phyloP scores from a whole-genome alignment of 1,284 basidiomycete genomes.

The Tausonia pullulans region DNA sequence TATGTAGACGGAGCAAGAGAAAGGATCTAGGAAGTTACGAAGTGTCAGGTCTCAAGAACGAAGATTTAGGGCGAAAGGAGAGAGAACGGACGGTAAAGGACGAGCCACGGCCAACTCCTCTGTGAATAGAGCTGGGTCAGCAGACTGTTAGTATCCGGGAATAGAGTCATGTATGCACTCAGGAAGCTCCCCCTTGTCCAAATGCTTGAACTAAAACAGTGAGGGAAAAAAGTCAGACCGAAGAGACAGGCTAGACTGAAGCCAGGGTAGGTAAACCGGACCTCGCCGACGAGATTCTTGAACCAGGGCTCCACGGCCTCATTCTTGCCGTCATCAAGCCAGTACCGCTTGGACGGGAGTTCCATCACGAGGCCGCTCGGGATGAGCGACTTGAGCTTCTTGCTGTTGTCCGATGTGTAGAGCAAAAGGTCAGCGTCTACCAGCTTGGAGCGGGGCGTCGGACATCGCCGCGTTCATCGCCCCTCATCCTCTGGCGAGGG shows the following conservation, averaged over 20 bases:
- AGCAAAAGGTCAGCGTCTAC: too few relatives aligned
- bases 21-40: not conserved
- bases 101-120: not conserved
- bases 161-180: not conserved
- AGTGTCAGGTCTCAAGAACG: too few relatives aligned
- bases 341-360: conserved; percentile 10
- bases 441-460: too few relatives aligned
- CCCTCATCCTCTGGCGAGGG: not conserved
- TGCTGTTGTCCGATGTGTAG: not conserved
- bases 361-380: conserved; percentile 11
- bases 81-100: too few relatives aligned
- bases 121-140: not conserved
- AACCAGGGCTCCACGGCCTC: conserved; percentile 11
- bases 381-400: conserved; percentile 9
- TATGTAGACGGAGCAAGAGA: conserved; percentile 13
- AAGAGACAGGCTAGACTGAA: not conserved
- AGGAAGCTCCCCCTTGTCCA: conserved; percentile 8
- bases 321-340: conserved; percentile 1
- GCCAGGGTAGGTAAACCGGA: not conserved
- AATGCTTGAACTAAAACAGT: not conserved
- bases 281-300: conserved; percentile 8
- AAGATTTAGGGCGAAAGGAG: too few relatives aligned
- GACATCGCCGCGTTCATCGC: too few relatives aligned
- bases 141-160: too few relatives aligned
- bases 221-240: not conserved